These are phyloP conservation scores for Yamadazyma triangularis DNA, from an alignment of 1,139 yeast genomes.

Conservation along the genomic window DNA sequence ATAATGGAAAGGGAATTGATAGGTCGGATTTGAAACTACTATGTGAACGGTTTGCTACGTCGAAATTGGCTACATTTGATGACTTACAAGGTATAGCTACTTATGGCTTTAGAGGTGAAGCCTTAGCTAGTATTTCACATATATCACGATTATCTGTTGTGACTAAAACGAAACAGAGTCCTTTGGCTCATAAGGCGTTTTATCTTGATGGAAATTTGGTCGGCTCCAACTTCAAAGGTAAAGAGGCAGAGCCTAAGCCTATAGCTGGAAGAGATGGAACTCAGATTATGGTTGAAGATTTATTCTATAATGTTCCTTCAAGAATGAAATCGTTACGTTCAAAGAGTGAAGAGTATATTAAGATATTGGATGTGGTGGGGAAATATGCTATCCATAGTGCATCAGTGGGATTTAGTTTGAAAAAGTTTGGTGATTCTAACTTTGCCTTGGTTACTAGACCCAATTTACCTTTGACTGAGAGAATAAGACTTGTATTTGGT, in stretches of 20 bases:
- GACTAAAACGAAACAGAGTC: constrained; percentile 56
- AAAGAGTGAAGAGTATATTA: constrained; percentile 69
- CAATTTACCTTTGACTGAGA: constrained; percentile 46
- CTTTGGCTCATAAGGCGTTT: constrained; percentile 65
- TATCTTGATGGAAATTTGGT: constrained; percentile 62
- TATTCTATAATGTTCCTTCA: constrained; percentile 85
- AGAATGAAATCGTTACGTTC: constrained; percentile 64
- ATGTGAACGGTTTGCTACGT: constrained; percentile 57
- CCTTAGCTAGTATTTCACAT: constrained; percentile 57
- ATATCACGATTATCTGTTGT: constrained; percentile 68
- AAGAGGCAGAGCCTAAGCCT: constrained; percentile 53
- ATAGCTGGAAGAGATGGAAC: constrained; percentile 90
- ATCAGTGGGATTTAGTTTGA: constrained; percentile 72
- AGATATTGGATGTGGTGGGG: constrained; percentile 78
- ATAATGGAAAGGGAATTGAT: constrained; percentile 49
- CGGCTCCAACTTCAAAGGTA: constrained; percentile 30
- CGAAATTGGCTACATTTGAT: constrained; percentile 45
- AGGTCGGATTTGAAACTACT: constrained; percentile 42
- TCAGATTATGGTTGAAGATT: constrained; percentile 77
- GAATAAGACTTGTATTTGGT: constrained; percentile 75
- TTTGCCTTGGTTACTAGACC: constrained; percentile 54
- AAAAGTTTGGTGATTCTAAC: constrained; percentile 66
- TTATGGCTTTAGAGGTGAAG: constrained; percentile 62
- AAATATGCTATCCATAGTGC: constrained; percentile 75
- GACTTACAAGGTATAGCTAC: constrained; percentile 47